phyloP scores from a whole-genome alignment of 768 basidiomycete species.

The Chalciporus pseudorubinellus region DNA sequence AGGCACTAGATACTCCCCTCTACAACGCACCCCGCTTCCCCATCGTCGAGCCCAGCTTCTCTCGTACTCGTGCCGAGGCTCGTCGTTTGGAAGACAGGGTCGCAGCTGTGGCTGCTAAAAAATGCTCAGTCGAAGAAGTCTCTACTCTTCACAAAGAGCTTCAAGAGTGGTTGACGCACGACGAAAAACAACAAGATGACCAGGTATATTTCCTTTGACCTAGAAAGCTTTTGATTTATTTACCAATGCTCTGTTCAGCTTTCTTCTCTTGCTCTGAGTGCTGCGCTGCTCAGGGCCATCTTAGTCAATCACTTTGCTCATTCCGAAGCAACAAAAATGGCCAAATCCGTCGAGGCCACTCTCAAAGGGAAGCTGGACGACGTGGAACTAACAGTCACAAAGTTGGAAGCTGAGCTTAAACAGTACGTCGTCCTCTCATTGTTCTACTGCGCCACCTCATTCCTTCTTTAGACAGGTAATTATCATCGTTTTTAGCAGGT shows the following conservation, averaged over 20 bases:
- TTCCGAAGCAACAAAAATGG: constrained; percentile 68
- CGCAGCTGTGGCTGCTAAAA: constrained; percentile 74
- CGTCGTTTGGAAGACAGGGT: constrained; percentile 76
- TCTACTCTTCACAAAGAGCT: constrained; percentile 74
- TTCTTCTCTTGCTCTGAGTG: constrained; percentile 70
- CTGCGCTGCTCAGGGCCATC: constrained; percentile 77
- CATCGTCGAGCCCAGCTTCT: constrained; percentile 39
- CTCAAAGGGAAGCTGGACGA: constrained; percentile 68
- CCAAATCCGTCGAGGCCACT: constrained; percentile 59
- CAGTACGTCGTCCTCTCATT: constrained; percentile 48
- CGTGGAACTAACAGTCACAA: constrained; percentile 52
- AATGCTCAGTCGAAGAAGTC: constrained; percentile 86
- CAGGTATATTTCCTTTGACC: constrained; percentile 48
- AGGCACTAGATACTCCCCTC: constrained; percentile 39
- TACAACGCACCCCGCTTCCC: constrained; percentile 48
- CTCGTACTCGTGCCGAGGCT: constrained; percentile 51
- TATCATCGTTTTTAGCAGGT: constrained; percentile 6
- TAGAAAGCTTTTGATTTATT: not conserved
- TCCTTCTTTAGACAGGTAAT: constrained; percentile 57
- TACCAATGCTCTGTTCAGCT: constrained; percentile 37
- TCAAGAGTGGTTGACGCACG: constrained; percentile 67
- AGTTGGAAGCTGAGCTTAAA: constrained; percentile 68
- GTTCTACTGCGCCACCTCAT: constrained; percentile 13
- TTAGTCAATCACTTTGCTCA: constrained; percentile 80
- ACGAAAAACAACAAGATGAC: constrained; percentile 53